phyloP scores from a whole-genome alignment of 169 alveolate species.

The Cyclospora cayetanensis region DNA sequence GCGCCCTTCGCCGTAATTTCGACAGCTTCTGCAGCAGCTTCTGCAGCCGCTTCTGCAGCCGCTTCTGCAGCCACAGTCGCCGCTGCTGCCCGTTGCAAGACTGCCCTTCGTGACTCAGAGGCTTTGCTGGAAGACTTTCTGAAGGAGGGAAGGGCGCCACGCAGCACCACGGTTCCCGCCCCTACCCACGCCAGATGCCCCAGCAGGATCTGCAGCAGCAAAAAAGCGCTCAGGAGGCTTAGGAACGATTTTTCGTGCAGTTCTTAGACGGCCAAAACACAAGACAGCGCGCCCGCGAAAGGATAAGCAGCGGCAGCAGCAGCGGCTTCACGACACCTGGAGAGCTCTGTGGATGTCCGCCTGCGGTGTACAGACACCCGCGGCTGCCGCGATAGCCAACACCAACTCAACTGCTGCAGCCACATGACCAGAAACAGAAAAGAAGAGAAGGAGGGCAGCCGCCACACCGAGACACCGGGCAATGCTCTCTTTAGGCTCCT shows the following conservation, averaged over 20 bases:
- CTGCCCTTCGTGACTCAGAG: no score
- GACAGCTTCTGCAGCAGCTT: no score
- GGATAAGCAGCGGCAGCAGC: background rate
- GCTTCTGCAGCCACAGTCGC: no score
- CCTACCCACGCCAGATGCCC: conserved; percentile 47
- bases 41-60: no score
- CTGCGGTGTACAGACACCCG: background rate
- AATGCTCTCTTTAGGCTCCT: background rate
- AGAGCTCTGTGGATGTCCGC: background rate
- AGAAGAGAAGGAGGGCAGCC: background rate
- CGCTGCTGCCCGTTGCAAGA: no score
- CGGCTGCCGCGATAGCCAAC: background rate
- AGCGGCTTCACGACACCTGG: background rate
- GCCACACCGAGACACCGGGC: background rate
- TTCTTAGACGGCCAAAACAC: no score
- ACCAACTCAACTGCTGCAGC: background rate
- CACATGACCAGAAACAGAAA: background rate
- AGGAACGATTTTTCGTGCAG: no score
- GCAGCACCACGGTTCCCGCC: background rate
- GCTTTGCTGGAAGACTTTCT: no score
- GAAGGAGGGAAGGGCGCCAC: no score
- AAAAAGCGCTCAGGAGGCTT: no score
- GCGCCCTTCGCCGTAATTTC: no score
- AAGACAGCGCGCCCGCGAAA: no score
- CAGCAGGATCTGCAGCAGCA: conserved; percentile 9